These are phyloP conservation scores for Scenedesmus sp. DNA, from an alignment of 163 green algal species.

Conservation along the genomic window DNA sequence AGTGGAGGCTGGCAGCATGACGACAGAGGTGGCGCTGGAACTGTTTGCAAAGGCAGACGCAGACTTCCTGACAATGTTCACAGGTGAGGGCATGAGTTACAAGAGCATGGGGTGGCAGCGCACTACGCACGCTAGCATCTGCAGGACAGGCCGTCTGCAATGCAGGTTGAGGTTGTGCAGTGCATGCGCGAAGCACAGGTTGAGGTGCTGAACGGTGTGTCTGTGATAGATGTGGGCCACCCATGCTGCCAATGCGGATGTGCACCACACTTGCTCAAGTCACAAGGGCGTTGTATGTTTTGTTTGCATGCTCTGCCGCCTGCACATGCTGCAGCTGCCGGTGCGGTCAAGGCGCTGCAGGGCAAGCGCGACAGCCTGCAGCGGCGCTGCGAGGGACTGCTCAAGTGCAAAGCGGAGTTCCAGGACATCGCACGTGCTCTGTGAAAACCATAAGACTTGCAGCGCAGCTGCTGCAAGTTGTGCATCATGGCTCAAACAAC, in stretches of 20 bases:
- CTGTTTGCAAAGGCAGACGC: constrained; percentile 84
- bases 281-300: not conserved
- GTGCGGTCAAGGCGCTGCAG: constrained; percentile 77
- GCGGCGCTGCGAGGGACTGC: constrained; percentile 80
- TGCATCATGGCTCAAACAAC: too few species aligned
- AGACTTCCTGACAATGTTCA: constrained; percentile 91
- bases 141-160: too few species aligned
- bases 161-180: not conserved
- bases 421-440: constrained; percentile 85
- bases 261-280: not conserved
- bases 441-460: constrained; percentile 57
- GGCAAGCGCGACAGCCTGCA: constrained; percentile 79
- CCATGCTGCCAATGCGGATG: too few species aligned
- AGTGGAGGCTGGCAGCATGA: constrained; percentile 65
- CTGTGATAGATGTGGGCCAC: too few species aligned
- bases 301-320: not conserved
- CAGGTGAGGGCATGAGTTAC: constrained; percentile 61
- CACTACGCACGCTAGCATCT: too few species aligned
- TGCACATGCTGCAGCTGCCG: constrained; percentile 68
- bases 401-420: constrained; percentile 94
- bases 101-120: too few species aligned
- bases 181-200: not conserved
- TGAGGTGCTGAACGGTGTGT: not conserved
- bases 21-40: constrained; percentile 79
- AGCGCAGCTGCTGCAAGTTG: too few species aligned